Evolutionary conservation across 257 asterid genomes (phyloP).

Genomic region (Striga asiatica): DNA sequence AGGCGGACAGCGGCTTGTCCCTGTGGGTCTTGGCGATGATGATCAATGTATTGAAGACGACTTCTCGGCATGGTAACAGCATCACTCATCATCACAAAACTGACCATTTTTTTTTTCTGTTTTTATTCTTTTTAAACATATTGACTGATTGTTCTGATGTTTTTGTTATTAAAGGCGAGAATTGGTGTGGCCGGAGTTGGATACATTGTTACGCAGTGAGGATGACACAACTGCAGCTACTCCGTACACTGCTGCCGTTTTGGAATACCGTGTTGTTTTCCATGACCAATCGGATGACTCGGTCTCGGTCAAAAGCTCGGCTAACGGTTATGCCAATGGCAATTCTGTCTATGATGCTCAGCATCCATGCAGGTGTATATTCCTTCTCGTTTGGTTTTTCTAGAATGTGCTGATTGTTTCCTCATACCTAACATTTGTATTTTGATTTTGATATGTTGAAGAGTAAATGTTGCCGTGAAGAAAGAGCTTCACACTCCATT

Average conservation of each 20-base stretch:
- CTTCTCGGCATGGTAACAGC: slow-evolving; percentile 70
- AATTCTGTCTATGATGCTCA: slow-evolving; percentile 64
- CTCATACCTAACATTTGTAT: slow-evolving; percentile 13
- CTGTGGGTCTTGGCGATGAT: slow-evolving; percentile 97
- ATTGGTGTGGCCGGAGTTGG: slow-evolving; percentile 86
- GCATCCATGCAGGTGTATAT: slow-evolving; percentile 80
- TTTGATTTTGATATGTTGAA: slow-evolving; percentile 22
- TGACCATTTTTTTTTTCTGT: neutral
- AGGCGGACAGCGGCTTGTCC: slow-evolving; percentile 76
- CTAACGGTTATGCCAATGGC: slow-evolving; percentile 54
- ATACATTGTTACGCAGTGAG: slow-evolving; percentile 52
- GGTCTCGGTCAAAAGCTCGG: slow-evolving; percentile 28
- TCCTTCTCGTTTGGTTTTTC: neutral
- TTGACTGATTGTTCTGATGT: neutral
- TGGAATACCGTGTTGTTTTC: slow-evolving; percentile 78
- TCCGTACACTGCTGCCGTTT: slow-evolving; percentile 89
- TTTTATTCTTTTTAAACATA: no score
- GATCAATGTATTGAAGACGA: slow-evolving; percentile 99
- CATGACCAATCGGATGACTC: slow-evolving; percentile 39
- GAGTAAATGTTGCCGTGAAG: slow-evolving; percentile 72
- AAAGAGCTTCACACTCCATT: slow-evolving; percentile 87
- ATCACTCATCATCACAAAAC: neutral
- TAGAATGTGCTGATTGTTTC: neutral
- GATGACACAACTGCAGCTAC: slow-evolving; percentile 60
- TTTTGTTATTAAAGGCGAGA: slow-evolving; percentile 80